These are phyloP conservation scores for Ascomycota sp. DNA, from an alignment of 2,329 filamentous ascomycete genomes.

Conservation along the genomic window DNA sequence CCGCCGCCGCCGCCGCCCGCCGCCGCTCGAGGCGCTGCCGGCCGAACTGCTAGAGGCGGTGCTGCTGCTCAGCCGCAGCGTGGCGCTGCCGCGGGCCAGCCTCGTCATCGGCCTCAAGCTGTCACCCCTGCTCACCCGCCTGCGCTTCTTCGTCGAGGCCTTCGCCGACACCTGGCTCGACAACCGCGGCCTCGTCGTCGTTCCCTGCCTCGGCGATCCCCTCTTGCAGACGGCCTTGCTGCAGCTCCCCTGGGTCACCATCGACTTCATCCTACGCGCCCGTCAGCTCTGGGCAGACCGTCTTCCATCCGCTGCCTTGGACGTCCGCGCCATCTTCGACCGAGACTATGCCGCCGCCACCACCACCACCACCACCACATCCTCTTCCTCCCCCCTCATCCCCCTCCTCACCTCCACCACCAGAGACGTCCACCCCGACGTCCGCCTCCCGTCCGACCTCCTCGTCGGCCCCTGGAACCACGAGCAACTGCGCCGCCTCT, in stretches of 20 bases:
- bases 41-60: conserved; percentile 33
- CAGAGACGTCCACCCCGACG: conserved; percentile 18
- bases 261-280: conserved; percentile 24
- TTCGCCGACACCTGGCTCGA: conserved; percentile 16
- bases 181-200: conserved; percentile 1
- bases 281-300: conserved; percentile 25
- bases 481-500: conserved; percentile 18
- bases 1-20: conserved; percentile 7
- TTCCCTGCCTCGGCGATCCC: conserved; percentile 14
- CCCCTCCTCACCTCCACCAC: conserved; percentile 6
- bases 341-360: no score
- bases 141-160: conserved; percentile 15
- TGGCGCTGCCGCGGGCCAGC: conserved; percentile 24
- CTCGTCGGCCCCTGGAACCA: conserved; percentile 21
- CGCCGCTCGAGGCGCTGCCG: conserved; percentile 19
- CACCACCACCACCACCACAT: conserved; percentile 8
- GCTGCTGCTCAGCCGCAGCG: conserved; percentile 26
- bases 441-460: conserved; percentile 18
- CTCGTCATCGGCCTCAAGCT: conserved; percentile 24
- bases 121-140: conserved; percentile 17
- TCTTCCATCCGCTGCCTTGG: conserved; percentile 13
- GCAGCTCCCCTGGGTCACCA: conserved; percentile 20
- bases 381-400: conserved; percentile 6
- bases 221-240: conserved; percentile 25
- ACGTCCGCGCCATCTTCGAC: conserved; percentile 16